Base-by-base conservation (phyloP, 441 rosid genomes). In the Dalechampia spathulata region DNA sequence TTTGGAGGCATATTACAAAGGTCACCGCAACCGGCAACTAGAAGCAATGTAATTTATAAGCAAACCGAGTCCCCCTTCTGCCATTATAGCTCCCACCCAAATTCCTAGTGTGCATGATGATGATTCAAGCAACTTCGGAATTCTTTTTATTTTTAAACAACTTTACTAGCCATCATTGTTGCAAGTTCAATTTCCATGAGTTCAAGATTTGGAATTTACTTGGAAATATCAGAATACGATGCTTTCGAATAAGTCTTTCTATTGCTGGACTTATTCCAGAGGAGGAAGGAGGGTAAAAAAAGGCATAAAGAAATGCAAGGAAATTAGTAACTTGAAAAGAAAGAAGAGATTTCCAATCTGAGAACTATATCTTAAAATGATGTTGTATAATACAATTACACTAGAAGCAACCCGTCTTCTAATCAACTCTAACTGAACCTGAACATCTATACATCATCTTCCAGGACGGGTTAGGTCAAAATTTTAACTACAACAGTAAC, bases 381-480 rank as follows among this genome's bases (percentile, higher is more conserved):
- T n/a, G n/a, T 38, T 57, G 59, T 71, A 60, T 50, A 39, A 54
- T 76, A 76, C 80, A 78, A 46, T 72, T 76, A 60, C 75, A 62
- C 66, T 44, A 60, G 26, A 55, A 13, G 39, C 38, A 42, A 62
- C 79, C 77, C 67, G 13, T 60, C 66, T 26, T 36, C 49, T 81
- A 71, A 66, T 58, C 63, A 52, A 48, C 61, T 40, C 76, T 63
- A 59, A 37, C 71, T 72, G 60, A 58, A 59, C 65, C 78, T 68
- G 69, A 70, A 40, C 27, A 60, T 51, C 85, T 83, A 74, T 75
- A 78, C 83, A 79, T 57, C 69, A 66, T 39, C 30, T 59, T 62
- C 45, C 10, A 43, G 44, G 52, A 59, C 49, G 75, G 79, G 73
- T 61, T 59, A 49, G 12, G 38, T 57, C 73, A 76, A 74, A 75